Evolutionary conservation across 2,329 filamentous ascomycete species (phyloP).

Genomic region (Diplodia mutila): DNA sequence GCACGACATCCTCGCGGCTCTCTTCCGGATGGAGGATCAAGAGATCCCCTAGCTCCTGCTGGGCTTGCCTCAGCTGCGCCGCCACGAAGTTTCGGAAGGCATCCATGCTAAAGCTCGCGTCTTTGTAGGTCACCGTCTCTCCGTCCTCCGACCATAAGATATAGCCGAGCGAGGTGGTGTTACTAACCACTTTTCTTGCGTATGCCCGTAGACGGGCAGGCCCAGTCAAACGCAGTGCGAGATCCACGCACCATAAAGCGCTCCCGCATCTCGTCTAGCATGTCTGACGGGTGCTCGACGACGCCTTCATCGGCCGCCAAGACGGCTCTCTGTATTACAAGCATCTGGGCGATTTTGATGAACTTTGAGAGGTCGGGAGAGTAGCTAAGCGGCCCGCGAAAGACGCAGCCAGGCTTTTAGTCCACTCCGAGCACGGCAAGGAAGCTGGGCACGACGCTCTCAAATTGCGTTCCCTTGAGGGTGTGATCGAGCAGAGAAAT

Average conservation of each 20-base stretch:
- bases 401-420: neutral
- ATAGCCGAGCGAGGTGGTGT: constrained; percentile 22
- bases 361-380: constrained; percentile 30
- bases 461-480: constrained; percentile 28
- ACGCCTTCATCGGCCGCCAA: neutral
- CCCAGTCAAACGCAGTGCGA: constrained; percentile 25
- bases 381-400: constrained; percentile 26
- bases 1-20: neutral
- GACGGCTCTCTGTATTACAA: constrained; percentile 30
- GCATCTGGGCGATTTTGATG: constrained; percentile 32
- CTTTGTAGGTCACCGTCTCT: neutral
- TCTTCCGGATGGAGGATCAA: neutral
- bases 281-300: no score
- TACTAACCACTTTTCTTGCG: constrained; percentile 24
- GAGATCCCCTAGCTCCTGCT: neutral
- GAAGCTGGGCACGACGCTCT: constrained; percentile 29
- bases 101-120: neutral
- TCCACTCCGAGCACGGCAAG: constrained; percentile 30
- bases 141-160: neutral
- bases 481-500: constrained; percentile 30
- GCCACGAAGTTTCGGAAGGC: neutral
- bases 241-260: constrained; percentile 28
- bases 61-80: neutral
- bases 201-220: constrained; percentile 23
- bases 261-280: constrained; percentile 16